Evolutionary conservation across 2,329 filamentous ascomycete species (phyloP), one percentile per base, ranked within the genome.

Genomic region (Fusarium gaditjirri): DNA sequence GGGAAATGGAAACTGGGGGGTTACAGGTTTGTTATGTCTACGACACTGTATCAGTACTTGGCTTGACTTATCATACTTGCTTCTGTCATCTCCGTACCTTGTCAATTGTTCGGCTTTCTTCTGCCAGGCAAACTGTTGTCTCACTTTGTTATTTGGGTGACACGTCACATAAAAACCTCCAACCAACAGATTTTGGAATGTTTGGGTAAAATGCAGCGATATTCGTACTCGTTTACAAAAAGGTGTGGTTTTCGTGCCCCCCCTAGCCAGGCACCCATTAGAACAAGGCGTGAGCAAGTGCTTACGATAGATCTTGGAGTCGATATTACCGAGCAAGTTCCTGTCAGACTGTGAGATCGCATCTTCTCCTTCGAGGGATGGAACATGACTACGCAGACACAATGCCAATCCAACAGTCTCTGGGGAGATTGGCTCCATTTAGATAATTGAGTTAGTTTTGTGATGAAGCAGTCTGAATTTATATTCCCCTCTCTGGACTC

Each of bases 61-160:
- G 6, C 14, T 19, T 11, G 29, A 14, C 0, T 4, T 33, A 1
- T 2, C 5, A 2, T 19, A 6, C 2, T 33, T 33, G 2, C 2
- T 33, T 33, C 5, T 49, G 3, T 35, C 4, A 5, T 21, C 4
- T 35, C 2, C 14, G n/a, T 2, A 1, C 2, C 6, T 25, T 19
- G 1, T 14, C 2, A 4, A 11, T 14, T 19, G 17, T 19, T 8
- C 1, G 0, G 16, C 8, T 19, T 2, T 25, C 6, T 8, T 17
- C 13, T 16, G 2, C 6, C 6, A 19, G 7, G 12, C 17, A 27
- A 1, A 16, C 17, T 16, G 5, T 25, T 9, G 2, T 27, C 10
- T 21, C 19, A 27, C 5, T 12, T 16, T n/a, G 1, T 17, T n/a
- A 7, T 2, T 41, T n/a, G 1, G 4, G 10, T 38, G 33, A 9